These are phyloP conservation scores for Polymyxa betae DNA, from an alignment of 208 protist genomes.

Conservation along the genomic window DNA sequence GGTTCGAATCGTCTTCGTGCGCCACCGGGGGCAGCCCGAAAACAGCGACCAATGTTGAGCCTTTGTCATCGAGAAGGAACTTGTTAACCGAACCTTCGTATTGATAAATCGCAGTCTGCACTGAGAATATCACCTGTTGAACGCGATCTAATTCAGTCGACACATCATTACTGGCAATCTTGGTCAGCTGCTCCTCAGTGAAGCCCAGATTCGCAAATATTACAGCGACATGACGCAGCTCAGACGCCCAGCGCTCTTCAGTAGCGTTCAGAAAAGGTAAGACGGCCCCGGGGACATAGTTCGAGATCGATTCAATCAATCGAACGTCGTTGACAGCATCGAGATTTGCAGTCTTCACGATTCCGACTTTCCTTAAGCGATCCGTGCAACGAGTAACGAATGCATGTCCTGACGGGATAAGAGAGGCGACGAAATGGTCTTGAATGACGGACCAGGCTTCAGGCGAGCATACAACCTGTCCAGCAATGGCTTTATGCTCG, in stretches of 20 bases:
- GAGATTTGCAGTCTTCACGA: slow-evolving; percentile 29
- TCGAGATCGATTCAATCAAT: slow-evolving; percentile 18
- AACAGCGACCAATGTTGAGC: slow-evolving; percentile 66
- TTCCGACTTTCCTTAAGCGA: slow-evolving; percentile 31
- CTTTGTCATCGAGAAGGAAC: slow-evolving; percentile 70
- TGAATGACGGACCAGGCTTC: slow-evolving; percentile 61
- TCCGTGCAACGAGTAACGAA: slow-evolving; percentile 6
- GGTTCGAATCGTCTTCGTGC: slow-evolving; percentile 64
- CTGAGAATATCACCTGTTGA: slow-evolving; percentile 57
- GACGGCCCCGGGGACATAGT: slow-evolving; percentile 62
- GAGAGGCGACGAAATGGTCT: slow-evolving; percentile 20
- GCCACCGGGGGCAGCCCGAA: slow-evolving; percentile 68
- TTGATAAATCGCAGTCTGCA: slow-evolving; percentile 61
- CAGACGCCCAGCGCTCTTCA: slow-evolving; percentile 61
- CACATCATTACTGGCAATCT: slow-evolving; percentile 31
- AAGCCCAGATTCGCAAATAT: slow-evolving; percentile 65
- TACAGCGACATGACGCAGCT: slow-evolving; percentile 62
- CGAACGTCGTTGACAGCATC: slow-evolving; percentile 33
- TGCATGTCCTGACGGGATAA: slow-evolving; percentile 21
- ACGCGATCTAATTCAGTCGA: slow-evolving; percentile 56
- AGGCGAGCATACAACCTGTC: slow-evolving; percentile 56
- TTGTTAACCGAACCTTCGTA: slow-evolving; percentile 70
- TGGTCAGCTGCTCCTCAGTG: slow-evolving; percentile 32
- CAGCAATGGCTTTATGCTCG: slow-evolving; percentile 54
- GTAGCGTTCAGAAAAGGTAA: slow-evolving; percentile 53